A percentile compares a stretch with the other conserved stretches of the same genome.
Conservation (phyloP, 352 stramenopile genomes). For the Phytophthora aleatoria region DNA sequence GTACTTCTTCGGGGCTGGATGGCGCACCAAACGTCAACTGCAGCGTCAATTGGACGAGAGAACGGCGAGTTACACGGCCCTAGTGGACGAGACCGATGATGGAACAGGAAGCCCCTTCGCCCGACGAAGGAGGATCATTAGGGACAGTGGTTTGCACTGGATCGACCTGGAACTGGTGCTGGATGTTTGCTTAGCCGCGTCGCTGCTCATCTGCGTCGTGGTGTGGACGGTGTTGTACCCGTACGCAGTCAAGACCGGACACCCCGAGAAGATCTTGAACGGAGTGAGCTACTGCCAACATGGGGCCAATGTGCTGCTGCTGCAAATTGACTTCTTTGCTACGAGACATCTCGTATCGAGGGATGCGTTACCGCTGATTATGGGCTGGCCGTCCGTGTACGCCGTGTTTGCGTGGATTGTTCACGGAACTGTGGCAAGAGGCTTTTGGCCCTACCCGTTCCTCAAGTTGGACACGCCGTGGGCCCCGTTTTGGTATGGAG, state of each 20-base stretch:
- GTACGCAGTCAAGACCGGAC: slow-evolving; percentile 51
- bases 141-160: slow-evolving; percentile 42
- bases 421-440: slow-evolving; percentile 62
- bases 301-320: slow-evolving; percentile 67
- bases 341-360: slow-evolving; percentile 58
- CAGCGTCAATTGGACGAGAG: slow-evolving; percentile 28
- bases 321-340: slow-evolving; percentile 69
- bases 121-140: slow-evolving; percentile 14
- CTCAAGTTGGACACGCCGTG: slow-evolving; percentile 71
- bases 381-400: slow-evolving; percentile 70
- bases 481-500: slow-evolving; percentile 74
- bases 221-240: slow-evolving; percentile 82
- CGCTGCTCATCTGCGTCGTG: slow-evolving; percentile 70
- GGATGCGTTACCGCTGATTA: slow-evolving; percentile 60
- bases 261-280: slow-evolving; percentile 68
- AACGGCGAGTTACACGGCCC: slow-evolving; percentile 37
- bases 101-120: slow-evolving; percentile 25
- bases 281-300: slow-evolving; percentile 84
- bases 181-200: slow-evolving; percentile 68
- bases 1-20: slow-evolving; percentile 57
- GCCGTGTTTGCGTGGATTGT: slow-evolving; percentile 79
- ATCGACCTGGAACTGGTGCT: slow-evolving; percentile 65
- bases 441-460: slow-evolving; percentile 87
- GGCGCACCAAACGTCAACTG: slow-evolving; percentile 34
- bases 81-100: slow-evolving; percentile 47